Percentiles rank a stretch among this genome's conserved stretches.
These are phyloP conservation scores for Botrytis aclada DNA, from an alignment of 2,329 filamentous ascomycete species.

Conservation along the genomic window DNA sequence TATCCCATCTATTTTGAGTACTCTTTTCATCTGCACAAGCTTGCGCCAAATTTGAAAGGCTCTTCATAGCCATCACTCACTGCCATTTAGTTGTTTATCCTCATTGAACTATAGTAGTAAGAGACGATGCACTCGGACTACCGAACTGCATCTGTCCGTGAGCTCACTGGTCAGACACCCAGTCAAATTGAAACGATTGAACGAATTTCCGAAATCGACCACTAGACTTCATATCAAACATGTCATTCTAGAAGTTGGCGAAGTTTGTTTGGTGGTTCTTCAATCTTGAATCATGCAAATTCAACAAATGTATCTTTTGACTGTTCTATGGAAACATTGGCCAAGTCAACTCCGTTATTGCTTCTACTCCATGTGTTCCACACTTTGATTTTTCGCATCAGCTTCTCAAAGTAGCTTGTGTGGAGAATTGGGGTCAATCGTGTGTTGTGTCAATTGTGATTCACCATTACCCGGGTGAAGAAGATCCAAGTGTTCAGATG, in stretches of 20 bases:
- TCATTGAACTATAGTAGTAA: background rate
- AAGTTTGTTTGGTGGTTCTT: constrained; percentile 10
- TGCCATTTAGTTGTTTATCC: background rate
- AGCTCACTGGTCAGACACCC: constrained; percentile 29
- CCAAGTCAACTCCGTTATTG: constrained; percentile 13
- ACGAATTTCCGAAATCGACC: constrained; percentile 19
- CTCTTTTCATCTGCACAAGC: background rate
- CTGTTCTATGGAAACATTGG: constrained; percentile 3
- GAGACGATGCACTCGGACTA: constrained; percentile 26
- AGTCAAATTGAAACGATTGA: constrained; percentile 28
- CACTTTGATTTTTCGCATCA: constrained; percentile 11
- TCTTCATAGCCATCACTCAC: background rate
- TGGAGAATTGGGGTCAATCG: constrained; percentile 17
- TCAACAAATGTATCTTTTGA: constrained; percentile 12
- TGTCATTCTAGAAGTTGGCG: constrained; percentile 12
- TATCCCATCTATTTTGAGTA: background rate
- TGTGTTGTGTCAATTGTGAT: constrained; percentile 32
- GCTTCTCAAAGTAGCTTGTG: constrained; percentile 17
- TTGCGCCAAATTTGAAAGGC: background rate
- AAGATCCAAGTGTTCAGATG: constrained; percentile 37
- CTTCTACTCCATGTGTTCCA: constrained; percentile 12
- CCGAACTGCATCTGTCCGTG: constrained; percentile 36
- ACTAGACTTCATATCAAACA: constrained; percentile 13
- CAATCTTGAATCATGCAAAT: constrained; percentile 4
- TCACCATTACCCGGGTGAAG: constrained; percentile 31